A percentile compares a stretch with the other conserved stretches of the same genome.
Conservation (phyloP, 1,139 yeast species). For the Geotrichum cucujoidarum region DNA sequence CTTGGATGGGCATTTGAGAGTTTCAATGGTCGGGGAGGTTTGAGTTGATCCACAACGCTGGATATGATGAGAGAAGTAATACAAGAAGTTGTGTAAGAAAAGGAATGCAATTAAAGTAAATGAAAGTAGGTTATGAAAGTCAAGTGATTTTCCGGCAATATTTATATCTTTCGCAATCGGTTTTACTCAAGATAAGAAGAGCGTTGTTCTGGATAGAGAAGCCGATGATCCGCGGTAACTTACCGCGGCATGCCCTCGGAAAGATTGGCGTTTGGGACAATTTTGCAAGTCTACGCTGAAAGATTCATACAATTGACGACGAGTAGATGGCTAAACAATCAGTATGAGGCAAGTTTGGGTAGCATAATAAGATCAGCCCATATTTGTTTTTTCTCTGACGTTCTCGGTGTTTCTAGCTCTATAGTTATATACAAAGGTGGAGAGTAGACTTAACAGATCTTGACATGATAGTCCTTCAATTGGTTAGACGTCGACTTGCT, state of each 20-base stretch:
- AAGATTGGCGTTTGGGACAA: no score
- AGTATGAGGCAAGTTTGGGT: neutral
- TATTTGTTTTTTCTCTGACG: neutral
- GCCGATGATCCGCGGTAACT: no score
- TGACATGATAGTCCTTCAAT: constrained; percentile 35
- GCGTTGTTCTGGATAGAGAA: no score
- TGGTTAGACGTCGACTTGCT: constrained; percentile 50
- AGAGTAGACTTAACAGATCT: constrained; percentile 6
- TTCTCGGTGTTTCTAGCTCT: no score
- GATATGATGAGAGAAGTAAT: no score
- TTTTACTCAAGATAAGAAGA: no score
- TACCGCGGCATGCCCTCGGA: no score
- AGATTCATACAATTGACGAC: neutral
- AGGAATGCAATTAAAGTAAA: no score
- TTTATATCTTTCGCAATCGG: neutral
- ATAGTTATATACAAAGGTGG: neutral
- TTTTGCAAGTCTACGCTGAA: neutral
- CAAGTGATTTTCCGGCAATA: neutral
- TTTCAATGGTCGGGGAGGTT: no score
- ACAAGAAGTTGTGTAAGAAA: no score
- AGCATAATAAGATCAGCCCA: neutral
- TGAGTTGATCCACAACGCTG: no score
- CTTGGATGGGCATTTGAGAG: constrained; percentile 2
- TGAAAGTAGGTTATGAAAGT: no score
- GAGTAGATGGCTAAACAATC: neutral